Evolutionary conservation across 108 stramenopile genomes (phyloP).

Genomic region (Discostella stelligeroides): DNA sequence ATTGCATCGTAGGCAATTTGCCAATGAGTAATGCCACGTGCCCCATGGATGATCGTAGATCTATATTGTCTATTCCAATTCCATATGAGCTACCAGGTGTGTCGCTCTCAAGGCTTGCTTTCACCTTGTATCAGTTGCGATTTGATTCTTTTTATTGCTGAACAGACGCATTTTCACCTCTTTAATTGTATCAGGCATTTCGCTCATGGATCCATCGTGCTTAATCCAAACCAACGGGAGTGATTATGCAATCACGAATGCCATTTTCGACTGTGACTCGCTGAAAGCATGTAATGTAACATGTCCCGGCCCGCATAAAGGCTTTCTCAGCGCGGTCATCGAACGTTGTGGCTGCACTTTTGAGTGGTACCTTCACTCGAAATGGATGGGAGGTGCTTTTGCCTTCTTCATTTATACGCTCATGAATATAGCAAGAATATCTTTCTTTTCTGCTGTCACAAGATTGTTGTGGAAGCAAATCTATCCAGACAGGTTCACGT

Average conservation of each 20-base stretch:
- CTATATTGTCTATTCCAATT: constrained; percentile 28
- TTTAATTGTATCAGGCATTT: neutral
- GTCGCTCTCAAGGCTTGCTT: neutral
- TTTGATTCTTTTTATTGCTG: neutral
- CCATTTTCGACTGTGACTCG: constrained; percentile 48
- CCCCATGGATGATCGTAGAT: constrained; percentile 47
- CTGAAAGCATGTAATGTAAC: constrained; percentile 43
- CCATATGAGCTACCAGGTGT: constrained; percentile 44
- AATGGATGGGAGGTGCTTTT: constrained; percentile 48
- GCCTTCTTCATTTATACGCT: constrained; percentile 44
- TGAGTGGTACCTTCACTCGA: constrained; percentile 57
- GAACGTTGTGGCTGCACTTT: constrained; percentile 48
- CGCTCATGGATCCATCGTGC: constrained; percentile 31
- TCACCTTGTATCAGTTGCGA: neutral
- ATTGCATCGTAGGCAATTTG: constrained; percentile 7
- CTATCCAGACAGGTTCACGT: constrained; percentile 49
- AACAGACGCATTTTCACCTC: neutral
- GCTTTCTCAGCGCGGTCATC: constrained; percentile 16
- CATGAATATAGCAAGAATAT: constrained; percentile 52
- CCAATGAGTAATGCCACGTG: constrained; percentile 16
- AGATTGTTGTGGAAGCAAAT: constrained; percentile 50
- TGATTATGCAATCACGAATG: constrained; percentile 40
- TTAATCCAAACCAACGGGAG: constrained; percentile 30
- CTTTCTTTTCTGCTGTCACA: constrained; percentile 47
- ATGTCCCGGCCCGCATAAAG: constrained; percentile 45